Evolutionary conservation across 768 basidiomycete genomes (phyloP).

Genomic region (Phaffia tasmanica): DNA sequence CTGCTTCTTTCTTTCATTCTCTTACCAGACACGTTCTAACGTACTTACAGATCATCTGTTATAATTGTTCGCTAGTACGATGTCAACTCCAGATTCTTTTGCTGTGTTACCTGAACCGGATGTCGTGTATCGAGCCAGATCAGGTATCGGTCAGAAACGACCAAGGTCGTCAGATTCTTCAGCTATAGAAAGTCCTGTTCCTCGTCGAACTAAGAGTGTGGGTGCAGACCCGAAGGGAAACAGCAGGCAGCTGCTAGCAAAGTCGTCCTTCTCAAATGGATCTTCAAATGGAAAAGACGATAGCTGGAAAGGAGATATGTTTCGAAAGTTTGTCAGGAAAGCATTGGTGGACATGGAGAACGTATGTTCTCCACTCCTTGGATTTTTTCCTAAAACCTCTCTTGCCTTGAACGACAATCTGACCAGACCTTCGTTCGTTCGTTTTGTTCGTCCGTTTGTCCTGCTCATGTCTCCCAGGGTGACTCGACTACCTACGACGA

Average conservation of each 20-base stretch:
- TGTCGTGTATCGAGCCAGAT: slow-evolving; percentile 12
- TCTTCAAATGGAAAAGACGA: slow-evolving; percentile 8
- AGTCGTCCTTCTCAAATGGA: neutral
- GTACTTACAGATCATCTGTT: too few relatives aligned
- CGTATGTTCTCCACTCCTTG: slow-evolving; percentile 20
- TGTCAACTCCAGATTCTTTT: too few relatives aligned
- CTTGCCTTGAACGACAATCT: neutral
- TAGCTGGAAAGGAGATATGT: slow-evolving; percentile 36
- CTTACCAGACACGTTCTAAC: too few relatives aligned
- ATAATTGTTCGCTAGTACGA: too few relatives aligned
- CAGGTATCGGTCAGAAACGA: slow-evolving; percentile 17
- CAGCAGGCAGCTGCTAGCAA: neutral
- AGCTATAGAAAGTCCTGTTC: slow-evolving; percentile 5
- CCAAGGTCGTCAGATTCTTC: slow-evolving; percentile 9
- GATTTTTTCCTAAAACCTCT: neutral
- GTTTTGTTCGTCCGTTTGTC: neutral
- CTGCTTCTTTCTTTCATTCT: too few relatives aligned
- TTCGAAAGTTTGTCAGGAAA: slow-evolving; percentile 38
- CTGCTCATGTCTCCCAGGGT: slow-evolving; percentile 44
- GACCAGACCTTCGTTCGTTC: neutral
- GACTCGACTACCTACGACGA: slow-evolving; percentile 68
- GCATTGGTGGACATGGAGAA: slow-evolving; percentile 33
- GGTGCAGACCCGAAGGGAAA: slow-evolving; percentile 17
- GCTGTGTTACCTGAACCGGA: neutral
- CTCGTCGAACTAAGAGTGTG: slow-evolving; percentile 17